Conservation (phyloP, 192 early-diverging fungal genomes). For the Chytriomyces confervae region DNA sequence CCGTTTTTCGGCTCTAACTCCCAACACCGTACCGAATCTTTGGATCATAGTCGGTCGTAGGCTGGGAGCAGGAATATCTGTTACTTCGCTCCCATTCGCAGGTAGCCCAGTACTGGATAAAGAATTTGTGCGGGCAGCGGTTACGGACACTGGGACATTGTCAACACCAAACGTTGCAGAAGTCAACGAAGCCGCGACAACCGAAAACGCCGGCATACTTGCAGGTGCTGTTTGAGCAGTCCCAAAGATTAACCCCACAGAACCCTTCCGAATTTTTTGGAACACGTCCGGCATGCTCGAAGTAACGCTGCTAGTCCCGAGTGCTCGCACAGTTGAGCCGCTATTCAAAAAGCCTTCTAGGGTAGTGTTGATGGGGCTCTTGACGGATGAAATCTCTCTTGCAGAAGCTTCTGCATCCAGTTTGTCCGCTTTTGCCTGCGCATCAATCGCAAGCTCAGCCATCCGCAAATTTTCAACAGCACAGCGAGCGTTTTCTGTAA, state of each 20-base stretch:
- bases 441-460: conserved; percentile 27
- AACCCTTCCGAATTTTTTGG: background rate
- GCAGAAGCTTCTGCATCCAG: background rate
- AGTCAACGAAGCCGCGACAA: background rate
- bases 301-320: background rate
- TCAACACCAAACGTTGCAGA: background rate
- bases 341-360: background rate
- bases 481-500: background rate
- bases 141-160: background rate
- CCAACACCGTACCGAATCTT: conserved; percentile 7
- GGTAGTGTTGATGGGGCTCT: background rate
- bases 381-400: background rate
- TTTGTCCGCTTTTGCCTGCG: conserved; percentile 5
- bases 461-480: conserved; percentile 18
- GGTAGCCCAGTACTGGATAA: background rate
- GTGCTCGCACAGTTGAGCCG: background rate
- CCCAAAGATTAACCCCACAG: background rate
- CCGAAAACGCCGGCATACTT: background rate
- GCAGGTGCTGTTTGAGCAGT: background rate
- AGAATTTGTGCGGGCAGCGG: background rate
- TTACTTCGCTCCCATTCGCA: background rate
- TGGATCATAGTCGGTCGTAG: conserved; percentile 20
- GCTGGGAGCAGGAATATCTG: background rate
- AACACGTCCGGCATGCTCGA: background rate
- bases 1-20: background rate